Percentiles rank a stretch among this genome's conserved stretches.
phyloP scores from a whole-genome alignment of 176 grass and related monocot species.

The Musa troglodytarum region DNA sequence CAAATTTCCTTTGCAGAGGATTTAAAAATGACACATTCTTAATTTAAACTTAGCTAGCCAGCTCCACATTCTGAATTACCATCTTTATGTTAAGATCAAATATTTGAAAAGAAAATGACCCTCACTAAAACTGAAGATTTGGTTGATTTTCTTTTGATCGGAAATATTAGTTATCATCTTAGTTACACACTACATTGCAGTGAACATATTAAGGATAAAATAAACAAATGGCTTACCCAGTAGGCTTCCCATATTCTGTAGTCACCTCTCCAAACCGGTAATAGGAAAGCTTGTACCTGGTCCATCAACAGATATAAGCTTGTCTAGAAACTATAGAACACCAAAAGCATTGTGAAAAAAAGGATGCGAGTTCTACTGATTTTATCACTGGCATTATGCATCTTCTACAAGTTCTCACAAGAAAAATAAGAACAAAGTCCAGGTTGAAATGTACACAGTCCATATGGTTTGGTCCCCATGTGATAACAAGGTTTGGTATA shows the following conservation, averaged over 20 bases:
- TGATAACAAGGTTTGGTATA: too few species aligned
- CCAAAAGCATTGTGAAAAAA: too few species aligned
- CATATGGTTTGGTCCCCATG: too few species aligned
- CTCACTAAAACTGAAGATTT: neutral
- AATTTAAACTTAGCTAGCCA: neutral
- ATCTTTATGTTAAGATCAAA: neutral
- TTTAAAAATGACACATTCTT: too few species aligned
- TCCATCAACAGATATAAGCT: neutral
- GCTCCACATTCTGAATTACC: neutral
- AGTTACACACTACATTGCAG: too few species aligned
- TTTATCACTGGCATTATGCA: too few species aligned
- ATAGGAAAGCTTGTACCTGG: constrained; percentile 97
- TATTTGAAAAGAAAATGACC: neutral
- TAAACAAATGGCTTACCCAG: constrained; percentile 54
- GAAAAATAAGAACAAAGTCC: too few species aligned
- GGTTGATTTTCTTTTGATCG: neutral
- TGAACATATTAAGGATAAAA: neutral
- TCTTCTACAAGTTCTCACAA: too few species aligned
- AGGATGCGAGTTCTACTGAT: too few species aligned
- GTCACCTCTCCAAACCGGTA: constrained; percentile 94
- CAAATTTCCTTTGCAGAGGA: too few species aligned
- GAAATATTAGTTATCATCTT: neutral
- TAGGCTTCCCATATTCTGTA: constrained; percentile 86
- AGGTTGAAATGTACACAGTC: too few species aligned
- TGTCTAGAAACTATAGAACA: neutral